phyloP scores from a whole-genome alignment of 2,329 filamentous ascomycete genomes.

The Tolypocladium pustulatum region DNA sequence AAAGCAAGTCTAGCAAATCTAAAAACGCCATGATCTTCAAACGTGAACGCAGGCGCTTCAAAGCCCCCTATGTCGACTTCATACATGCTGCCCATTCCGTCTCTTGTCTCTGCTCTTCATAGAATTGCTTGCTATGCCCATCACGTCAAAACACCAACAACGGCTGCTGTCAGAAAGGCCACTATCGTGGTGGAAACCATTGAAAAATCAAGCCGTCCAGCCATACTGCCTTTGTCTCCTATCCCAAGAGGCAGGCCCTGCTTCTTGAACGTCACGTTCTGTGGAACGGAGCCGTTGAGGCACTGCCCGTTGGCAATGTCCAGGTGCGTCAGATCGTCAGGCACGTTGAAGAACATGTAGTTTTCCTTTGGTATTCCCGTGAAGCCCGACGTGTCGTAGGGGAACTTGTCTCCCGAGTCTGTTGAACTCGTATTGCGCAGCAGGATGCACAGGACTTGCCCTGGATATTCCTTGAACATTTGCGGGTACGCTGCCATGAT shows the following conservation, averaged over 20 bases:
- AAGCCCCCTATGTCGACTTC: neutral
- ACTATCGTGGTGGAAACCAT: conserved; percentile 8
- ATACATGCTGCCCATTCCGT: neutral
- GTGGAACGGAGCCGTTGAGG: conserved; percentile 50
- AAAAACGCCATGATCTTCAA: neutral
- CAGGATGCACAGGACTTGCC: conserved; percentile 68
- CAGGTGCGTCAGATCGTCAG: conserved; percentile 55
- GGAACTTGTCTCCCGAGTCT: conserved; percentile 56
- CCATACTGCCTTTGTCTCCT: conserved; percentile 21
- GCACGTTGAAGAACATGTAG: conserved; percentile 72
- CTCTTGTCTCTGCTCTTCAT: neutral
- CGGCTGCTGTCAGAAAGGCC: conserved; percentile 9
- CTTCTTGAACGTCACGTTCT: conserved; percentile 62
- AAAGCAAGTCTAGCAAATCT: neutral
- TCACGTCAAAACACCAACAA: conserved; percentile 13
- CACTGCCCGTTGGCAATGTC: conserved; percentile 61
- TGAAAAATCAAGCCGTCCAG: conserved; percentile 11
- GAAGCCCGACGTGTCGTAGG: conserved; percentile 66
- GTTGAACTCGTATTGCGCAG: conserved; percentile 65
- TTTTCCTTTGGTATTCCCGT: conserved; percentile 51
- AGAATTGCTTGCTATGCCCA: neutral
- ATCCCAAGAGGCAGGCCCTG: conserved; percentile 46
- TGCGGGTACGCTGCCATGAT: conserved; percentile 57
- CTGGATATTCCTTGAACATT: conserved; percentile 54
- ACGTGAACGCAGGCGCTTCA: neutral